Base-by-base conservation (phyloP, 208 protist species). In the Leishmania braziliensis region DNA sequence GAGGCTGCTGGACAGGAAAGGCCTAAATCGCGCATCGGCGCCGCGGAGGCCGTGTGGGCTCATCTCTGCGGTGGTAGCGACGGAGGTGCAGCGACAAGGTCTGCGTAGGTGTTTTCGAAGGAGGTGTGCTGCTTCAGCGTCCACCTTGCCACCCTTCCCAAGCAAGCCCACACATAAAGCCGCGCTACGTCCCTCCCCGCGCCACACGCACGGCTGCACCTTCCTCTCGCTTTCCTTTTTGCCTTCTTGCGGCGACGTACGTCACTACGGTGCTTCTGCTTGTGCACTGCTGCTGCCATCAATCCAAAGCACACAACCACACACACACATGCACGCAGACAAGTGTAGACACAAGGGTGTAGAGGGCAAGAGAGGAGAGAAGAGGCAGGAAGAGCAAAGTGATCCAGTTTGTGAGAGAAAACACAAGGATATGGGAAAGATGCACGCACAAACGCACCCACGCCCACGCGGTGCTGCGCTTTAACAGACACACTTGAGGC, bases 1-100 rank as follows among this genome's bases (percentile, higher is more conserved):
- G 18, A 98, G 82, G 54, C 56, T 76, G 48, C 73, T 62, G 0
- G 92, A 93, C 20, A 96, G 36, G 78, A 96, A 98, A 8, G 95
- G 93, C 8, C 77, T 82, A 74, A 92, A 91, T 53, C 82, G 84
- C 29, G 14, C 56, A 66, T 77, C 60, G 0, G 88, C 77, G 33
- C 58, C 1, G 60, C 60, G 65, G 74, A 53, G 9, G 50, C 56
- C 29, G 10, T 54, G 77, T 56, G 84, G 71, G 14, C 74, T 23
- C 83, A 82, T 80, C 33, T 36, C n/a, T 53, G 33, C 72, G 2
- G 51, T n/a, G 16, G 50, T 29, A 20, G 16, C 29, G 23, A 9
- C 51, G 33, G 29, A 62, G 51, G 43, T 62, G 72, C 3, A 3
- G 69, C 69, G 20, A 54, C 48, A 4, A 20, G 43, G 43, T 51